phyloP scores from a whole-genome alignment of 352 stramenopile species.

The Pythium brachiatum region DNA sequence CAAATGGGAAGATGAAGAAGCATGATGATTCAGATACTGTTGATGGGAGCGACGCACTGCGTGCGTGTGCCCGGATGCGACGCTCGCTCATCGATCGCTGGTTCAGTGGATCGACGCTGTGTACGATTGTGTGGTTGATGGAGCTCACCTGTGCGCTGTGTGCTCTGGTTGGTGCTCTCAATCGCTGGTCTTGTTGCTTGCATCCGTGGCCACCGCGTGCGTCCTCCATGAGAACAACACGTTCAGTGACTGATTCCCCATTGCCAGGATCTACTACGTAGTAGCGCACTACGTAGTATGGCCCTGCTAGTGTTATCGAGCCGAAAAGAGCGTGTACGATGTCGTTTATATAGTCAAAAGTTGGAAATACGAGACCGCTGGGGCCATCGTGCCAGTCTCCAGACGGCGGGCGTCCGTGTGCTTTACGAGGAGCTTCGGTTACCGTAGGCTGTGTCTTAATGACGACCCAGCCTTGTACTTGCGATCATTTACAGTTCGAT shows the following conservation, averaged over 20 bases:
- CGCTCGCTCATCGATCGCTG: neutral
- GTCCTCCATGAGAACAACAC: slow-evolving; percentile 7
- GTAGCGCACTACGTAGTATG: too few species aligned
- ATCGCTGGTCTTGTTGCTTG: neutral
- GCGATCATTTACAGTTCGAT: slow-evolving; percentile 21
- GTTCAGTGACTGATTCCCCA: slow-evolving; percentile 1
- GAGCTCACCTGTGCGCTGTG: too few species aligned
- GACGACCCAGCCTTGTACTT: too few species aligned
- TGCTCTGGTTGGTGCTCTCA: neutral
- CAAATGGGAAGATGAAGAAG: neutral
- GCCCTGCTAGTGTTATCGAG: too few species aligned
- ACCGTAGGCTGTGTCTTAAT: too few species aligned
- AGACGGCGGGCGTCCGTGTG: too few species aligned
- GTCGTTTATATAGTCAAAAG: slow-evolving; percentile 3
- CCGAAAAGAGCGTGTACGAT: neutral
- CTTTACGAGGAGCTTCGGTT: too few species aligned
- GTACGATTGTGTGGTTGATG: neutral
- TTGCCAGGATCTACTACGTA: neutral
- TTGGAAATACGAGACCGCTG: neutral
- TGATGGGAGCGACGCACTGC: slow-evolving; percentile 2
- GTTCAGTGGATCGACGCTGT: neutral
- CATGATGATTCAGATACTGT: slow-evolving; percentile 13
- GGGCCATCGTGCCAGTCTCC: too few species aligned
- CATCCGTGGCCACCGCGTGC: neutral
- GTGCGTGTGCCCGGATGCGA: neutral